phyloP scores from a whole-genome alignment of 106 monocot genomes.

The Narthecium ossifragum region DNA sequence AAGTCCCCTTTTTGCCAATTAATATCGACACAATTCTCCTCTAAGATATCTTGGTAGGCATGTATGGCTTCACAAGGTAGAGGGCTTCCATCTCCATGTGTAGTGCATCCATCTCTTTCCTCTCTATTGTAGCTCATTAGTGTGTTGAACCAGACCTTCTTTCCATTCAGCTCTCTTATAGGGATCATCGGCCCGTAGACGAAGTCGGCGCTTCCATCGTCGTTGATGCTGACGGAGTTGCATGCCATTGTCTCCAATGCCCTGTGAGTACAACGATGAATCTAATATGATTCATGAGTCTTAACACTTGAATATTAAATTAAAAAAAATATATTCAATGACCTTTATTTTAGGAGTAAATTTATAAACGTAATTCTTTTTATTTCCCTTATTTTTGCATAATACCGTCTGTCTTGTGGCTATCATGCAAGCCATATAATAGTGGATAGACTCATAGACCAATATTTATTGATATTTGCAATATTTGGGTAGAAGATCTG shows the following conservation, averaged over 20 bases:
- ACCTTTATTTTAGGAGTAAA: too few species aligned
- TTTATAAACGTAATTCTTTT: too few species aligned
- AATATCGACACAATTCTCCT: constrained; percentile 22
- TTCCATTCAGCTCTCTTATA: constrained; percentile 4
- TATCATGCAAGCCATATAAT: too few species aligned
- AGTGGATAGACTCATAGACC: too few species aligned
- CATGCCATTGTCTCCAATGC: constrained; percentile 1
- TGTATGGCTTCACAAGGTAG: background rate
- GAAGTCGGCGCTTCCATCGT: constrained; percentile 23
- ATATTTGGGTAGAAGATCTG: background rate
- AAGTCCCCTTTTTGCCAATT: constrained; percentile 27
- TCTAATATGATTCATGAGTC: too few species aligned
- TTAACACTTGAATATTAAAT: too few species aligned
- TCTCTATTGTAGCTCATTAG: constrained; percentile 4
- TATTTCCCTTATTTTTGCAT: too few species aligned
- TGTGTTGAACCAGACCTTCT: constrained; percentile 15
- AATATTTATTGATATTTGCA: too few species aligned
- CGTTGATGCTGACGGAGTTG: constrained; percentile 8
- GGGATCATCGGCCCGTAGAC: constrained; percentile 17
- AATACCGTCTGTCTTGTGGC: too few species aligned
- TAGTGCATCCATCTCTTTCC: constrained; percentile 3
- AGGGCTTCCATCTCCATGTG: constrained; percentile 8
- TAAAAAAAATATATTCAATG: too few species aligned
- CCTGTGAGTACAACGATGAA: too few species aligned
- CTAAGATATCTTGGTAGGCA: constrained; percentile 2